Conservation (phyloP, 768 basidiomycete genomes). For the Lactarius vividus region DNA sequence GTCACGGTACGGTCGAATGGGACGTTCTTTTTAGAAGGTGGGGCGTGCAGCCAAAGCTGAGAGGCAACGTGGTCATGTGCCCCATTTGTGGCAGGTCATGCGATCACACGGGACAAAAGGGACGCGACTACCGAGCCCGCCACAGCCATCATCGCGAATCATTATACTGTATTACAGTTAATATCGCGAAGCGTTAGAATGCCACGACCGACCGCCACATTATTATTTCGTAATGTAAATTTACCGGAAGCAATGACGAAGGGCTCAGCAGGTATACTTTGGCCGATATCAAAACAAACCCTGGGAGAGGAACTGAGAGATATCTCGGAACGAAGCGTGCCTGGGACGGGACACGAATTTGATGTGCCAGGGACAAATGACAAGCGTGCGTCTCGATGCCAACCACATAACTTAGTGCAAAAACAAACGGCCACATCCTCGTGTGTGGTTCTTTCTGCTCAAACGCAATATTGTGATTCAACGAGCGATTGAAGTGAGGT, state of each 20-base stretch:
- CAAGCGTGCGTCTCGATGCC: constrained; percentile 2
- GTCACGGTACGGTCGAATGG: background rate
- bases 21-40: background rate
- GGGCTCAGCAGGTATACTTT: background rate
- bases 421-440: background rate
- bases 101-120: background rate
- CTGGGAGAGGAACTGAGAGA: background rate
- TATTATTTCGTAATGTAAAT: background rate
- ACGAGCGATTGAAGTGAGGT: background rate
- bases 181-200: background rate
- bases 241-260: background rate
- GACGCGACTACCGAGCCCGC: background rate
- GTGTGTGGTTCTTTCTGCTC: background rate
- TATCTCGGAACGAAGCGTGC: background rate
- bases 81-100: background rate
- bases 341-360: background rate
- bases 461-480: background rate
- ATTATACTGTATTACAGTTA: background rate
- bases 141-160: background rate
- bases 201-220: background rate
- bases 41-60: background rate
- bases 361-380: background rate
- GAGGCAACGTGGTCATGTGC: background rate
- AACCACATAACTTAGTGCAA: background rate
- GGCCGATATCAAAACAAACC: background rate